Base-by-base conservation (phyloP, 306 rosid genomes). In the Cucurbita argyrosperma region DNA sequence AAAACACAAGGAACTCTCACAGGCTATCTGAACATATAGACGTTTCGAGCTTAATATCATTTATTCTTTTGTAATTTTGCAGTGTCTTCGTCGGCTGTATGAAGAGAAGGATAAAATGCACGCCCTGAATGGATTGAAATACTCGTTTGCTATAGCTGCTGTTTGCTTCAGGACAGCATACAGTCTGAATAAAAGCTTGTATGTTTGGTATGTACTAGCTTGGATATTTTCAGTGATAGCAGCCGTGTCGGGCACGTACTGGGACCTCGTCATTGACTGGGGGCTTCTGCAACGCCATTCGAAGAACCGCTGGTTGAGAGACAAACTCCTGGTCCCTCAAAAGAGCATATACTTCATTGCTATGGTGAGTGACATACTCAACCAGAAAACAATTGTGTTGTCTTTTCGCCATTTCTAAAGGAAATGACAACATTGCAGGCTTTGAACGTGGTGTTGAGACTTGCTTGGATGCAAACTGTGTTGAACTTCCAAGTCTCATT, bases 181-280 rank as follows among this genome's bases (percentile, higher is more conserved):
- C 75, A 81, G 43, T 55, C 70, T 81, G 30, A 19, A 84, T 52
- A 8, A 19, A 0, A 75, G 76, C 7, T 58, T 60, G 56, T 45
- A 4, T 37, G 69, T 69, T 54, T 86, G 84, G 89, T 69, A 58
- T 57, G 55, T 78, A 12, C 42, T 84, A 40, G 88, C 90, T 0
- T 79, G 83, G 82, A 15, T 77, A 0, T 81, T 84, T 82, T 84
- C 96, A 19, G 23, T 78, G 47, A 43, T 72, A 49, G 87, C 96
- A 60, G 85, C 90, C 42, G 9, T 83, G 35, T 62, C 72, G 19
- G 65, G 86, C 42, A 87, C 87, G 26, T 90, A 87, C 37, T 90
- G 92, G 96, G 90, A 89, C 80, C 80, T 89, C 52, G 82, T 84
- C 46, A 62, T 79, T 1, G 96, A 89, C 71, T 89, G 96, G 92